Evolutionary conservation across 257 asterid genomes (phyloP).

Genomic region (Solanum piurae): DNA sequence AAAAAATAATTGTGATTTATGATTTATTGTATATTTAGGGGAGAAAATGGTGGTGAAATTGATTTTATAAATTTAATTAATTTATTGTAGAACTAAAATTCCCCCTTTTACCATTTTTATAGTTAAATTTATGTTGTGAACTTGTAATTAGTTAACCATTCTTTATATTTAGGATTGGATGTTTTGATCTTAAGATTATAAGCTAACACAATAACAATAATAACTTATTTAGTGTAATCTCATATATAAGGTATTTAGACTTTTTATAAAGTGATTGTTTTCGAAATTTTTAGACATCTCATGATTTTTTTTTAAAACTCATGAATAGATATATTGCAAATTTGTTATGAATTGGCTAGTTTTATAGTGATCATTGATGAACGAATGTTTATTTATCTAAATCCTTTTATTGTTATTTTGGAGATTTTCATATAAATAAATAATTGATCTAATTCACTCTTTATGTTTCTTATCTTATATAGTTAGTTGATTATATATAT

Average conservation of each 20-base stretch:
- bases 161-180: not conserved
- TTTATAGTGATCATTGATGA: too few relatives aligned
- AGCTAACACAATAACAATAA: too few relatives aligned
- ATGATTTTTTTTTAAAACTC: too few relatives aligned
- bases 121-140: not conserved
- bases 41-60: not conserved
- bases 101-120: not conserved
- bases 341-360: not conserved
- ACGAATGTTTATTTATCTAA: not conserved
- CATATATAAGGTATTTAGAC: not conserved
- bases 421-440: not conserved
- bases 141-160: not conserved
- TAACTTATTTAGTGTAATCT: not conserved
- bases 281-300: not conserved
- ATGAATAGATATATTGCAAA: too few relatives aligned
- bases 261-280: too few relatives aligned
- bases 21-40: not conserved
- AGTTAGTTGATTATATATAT: too few relatives aligned
- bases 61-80: not conserved
- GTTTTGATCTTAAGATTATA: not conserved
- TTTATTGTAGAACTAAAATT: not conserved
- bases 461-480: too few relatives aligned
- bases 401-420: not conserved
- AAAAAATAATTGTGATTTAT: not conserved
- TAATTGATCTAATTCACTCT: too few relatives aligned